Percentiles rank a stretch among this genome's conserved stretches.
These are phyloP conservation scores for Penicillium sp. DNA, from an alignment of 2,329 filamentous ascomycete species.

Conservation along the genomic window DNA sequence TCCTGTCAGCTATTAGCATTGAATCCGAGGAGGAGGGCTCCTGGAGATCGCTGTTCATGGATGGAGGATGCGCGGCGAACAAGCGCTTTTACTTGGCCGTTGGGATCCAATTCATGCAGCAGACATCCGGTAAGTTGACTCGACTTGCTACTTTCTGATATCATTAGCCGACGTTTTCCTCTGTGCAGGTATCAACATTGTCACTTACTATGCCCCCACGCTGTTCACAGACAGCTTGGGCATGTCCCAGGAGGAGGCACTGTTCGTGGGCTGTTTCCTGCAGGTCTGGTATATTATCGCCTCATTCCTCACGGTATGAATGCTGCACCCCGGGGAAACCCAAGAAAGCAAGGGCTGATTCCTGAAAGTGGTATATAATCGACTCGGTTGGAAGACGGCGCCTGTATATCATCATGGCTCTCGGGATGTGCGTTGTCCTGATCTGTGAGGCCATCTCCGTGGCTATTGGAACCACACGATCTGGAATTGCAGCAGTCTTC, in stretches of 20 bases:
- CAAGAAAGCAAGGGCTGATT: background rate
- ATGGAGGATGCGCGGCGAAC: conserved; percentile 12
- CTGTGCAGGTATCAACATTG: conserved; percentile 17
- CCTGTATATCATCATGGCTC: conserved; percentile 14
- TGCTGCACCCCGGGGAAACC: conserved; percentile 12
- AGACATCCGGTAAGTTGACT: conserved; percentile 18
- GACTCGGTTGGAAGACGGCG: conserved; percentile 11
- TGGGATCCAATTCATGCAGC: conserved; percentile 23
- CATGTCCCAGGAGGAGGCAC: conserved; percentile 21
- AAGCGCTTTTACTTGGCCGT: conserved; percentile 16
- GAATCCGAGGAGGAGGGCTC: conserved; percentile 14
- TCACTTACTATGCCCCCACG: conserved; percentile 26
- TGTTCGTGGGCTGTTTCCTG: conserved; percentile 26
- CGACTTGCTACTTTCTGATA: background rate
- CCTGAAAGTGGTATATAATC: conserved; percentile 14
- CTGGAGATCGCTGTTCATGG: conserved; percentile 14
- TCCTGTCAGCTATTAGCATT: conserved; percentile 8
- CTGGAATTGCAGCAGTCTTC: conserved; percentile 19
- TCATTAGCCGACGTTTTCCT: background rate
- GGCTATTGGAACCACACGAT: conserved; percentile 10
- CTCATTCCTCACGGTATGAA: conserved; percentile 26
- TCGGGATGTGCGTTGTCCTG: conserved; percentile 23
- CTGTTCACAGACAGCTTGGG: conserved; percentile 23
- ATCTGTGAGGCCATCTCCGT: conserved; percentile 24
- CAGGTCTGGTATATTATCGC: conserved; percentile 29